Evolutionary conservation across 805 yeast species (phyloP).

Genomic region (Komagataella pseudopastoris): DNA sequence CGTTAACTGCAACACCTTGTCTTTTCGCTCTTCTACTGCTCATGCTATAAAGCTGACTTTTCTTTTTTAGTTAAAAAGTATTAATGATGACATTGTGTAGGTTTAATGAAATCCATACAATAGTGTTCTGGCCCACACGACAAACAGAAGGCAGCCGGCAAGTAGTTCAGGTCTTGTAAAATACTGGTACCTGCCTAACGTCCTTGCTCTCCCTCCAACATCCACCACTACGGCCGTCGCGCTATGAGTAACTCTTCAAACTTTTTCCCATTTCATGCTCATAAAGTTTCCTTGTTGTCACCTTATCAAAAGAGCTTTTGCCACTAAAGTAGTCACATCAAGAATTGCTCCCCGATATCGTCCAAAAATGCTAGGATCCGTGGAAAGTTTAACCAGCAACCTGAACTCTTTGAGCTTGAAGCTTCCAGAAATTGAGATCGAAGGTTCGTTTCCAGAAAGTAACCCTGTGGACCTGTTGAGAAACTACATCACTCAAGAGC

Average conservation of each 20-base stretch:
- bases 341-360: neutral
- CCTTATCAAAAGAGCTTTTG: neutral
- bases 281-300: neutral
- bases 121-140: too few relatives aligned
- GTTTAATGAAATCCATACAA: neutral
- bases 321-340: neutral
- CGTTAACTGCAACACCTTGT: neutral
- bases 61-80: neutral
- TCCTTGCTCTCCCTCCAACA: neutral
- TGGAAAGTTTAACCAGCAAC: conserved; percentile 11
- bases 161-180: too few relatives aligned
- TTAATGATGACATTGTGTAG: neutral
- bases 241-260: neutral
- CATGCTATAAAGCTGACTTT: neutral
- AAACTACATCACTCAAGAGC: conserved; percentile 74
- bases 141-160: too few relatives aligned
- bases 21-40: neutral
- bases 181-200: too few relatives aligned
- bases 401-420: conserved; percentile 13
- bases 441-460: conserved; percentile 59
- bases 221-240: neutral
- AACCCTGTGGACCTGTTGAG: conserved; percentile 84
- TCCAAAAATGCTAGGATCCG: conserved; percentile 12
- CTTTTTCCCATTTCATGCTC: neutral
- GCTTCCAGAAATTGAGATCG: conserved; percentile 26